Conservation (phyloP, 1,284 basidiomycete species). For the Fomitiporia mediterranea region DNA sequence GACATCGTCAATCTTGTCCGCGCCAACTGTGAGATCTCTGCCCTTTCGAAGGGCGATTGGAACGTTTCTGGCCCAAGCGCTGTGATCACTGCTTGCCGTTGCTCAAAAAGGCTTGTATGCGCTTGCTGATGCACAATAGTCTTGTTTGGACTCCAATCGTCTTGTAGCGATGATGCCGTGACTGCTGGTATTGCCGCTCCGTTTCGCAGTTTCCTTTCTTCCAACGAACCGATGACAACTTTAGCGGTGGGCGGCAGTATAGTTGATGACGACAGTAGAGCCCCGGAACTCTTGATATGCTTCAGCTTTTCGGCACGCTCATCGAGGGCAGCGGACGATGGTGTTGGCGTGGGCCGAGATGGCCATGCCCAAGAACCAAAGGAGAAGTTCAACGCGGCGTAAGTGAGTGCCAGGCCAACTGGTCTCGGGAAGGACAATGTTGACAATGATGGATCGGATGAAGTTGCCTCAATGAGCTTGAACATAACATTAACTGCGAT, state of each 20-base stretch:
- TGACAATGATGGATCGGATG: slow-evolving; percentile 33
- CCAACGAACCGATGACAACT: slow-evolving; percentile 10
- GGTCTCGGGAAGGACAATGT: slow-evolving; percentile 53
- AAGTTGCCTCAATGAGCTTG: slow-evolving; percentile 73
- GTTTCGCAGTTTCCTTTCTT: neutral
- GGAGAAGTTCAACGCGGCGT: slow-evolving; percentile 89
- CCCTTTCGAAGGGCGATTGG: slow-evolving; percentile 3
- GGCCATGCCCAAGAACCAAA: slow-evolving; percentile 98
- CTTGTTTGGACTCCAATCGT: slow-evolving; percentile 4
- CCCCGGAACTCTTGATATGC: slow-evolving; percentile 1
- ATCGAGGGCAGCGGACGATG: slow-evolving; percentile 19
- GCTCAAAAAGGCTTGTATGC: slow-evolving; percentile 16
- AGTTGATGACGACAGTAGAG: slow-evolving; percentile 3
- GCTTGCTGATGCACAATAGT: slow-evolving; percentile 17
- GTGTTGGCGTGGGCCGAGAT: slow-evolving; percentile 49
- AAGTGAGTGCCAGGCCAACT: slow-evolving; percentile 77
- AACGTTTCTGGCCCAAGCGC: slow-evolving; percentile 8
- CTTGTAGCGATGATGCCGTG: neutral
- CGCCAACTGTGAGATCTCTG: slow-evolving; percentile 4
- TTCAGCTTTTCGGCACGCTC: slow-evolving; percentile 13
- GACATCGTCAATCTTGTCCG: slow-evolving; percentile 86
- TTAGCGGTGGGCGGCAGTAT: slow-evolving; percentile 8
- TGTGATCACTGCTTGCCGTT: slow-evolving; percentile 10
- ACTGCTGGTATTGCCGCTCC: neutral
- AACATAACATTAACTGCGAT: slow-evolving; percentile 80